phyloP scores from a whole-genome alignment of 1,139 yeast genomes.

The Kazachstania sp. region DNA sequence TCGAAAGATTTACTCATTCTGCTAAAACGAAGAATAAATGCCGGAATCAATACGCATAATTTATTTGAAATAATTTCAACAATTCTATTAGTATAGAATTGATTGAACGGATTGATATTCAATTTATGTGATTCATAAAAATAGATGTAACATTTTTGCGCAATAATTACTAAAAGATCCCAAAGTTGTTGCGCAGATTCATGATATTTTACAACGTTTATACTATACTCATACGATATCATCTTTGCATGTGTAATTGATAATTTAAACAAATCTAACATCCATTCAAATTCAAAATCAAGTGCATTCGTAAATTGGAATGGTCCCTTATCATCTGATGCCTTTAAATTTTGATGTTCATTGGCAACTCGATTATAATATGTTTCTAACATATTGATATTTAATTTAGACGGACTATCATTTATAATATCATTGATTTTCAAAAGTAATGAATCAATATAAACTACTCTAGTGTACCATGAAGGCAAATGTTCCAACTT shows the following conservation, averaged over 20 bases:
- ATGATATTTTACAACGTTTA: slow-evolving; percentile 11
- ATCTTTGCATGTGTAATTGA: slow-evolving; percentile 20
- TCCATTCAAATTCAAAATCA: slow-evolving; percentile 20
- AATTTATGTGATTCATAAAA: slow-evolving; percentile 11
- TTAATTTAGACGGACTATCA: slow-evolving; percentile 19
- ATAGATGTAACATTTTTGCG: slow-evolving; percentile 17
- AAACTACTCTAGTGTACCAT: slow-evolving; percentile 18
- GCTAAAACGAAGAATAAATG: slow-evolving; percentile 20
- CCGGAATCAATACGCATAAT: slow-evolving; percentile 20
- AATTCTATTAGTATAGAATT: slow-evolving; percentile 24
- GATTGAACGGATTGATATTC: slow-evolving; percentile 12
- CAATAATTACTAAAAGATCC: slow-evolving; percentile 16
- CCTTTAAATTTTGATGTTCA: slow-evolving; percentile 9
- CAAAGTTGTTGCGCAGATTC: slow-evolving; percentile 17
- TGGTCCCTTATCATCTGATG: not conserved
- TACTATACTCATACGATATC: slow-evolving; percentile 17
- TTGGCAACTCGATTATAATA: slow-evolving; percentile 10
- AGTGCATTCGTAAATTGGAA: slow-evolving; percentile 5
- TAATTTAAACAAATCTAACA: slow-evolving; percentile 16
- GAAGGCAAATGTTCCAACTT: slow-evolving; percentile 1
- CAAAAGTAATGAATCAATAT: slow-evolving; percentile 17
- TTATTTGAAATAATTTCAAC: slow-evolving; percentile 23
- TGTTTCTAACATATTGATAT: slow-evolving; percentile 9
- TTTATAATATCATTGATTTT: slow-evolving; percentile 16
- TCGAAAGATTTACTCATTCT: slow-evolving; percentile 11